These are phyloP conservation scores for Physocladia obscura DNA, from an alignment of 192 early-diverging fungal genomes.

Conservation along the genomic window DNA sequence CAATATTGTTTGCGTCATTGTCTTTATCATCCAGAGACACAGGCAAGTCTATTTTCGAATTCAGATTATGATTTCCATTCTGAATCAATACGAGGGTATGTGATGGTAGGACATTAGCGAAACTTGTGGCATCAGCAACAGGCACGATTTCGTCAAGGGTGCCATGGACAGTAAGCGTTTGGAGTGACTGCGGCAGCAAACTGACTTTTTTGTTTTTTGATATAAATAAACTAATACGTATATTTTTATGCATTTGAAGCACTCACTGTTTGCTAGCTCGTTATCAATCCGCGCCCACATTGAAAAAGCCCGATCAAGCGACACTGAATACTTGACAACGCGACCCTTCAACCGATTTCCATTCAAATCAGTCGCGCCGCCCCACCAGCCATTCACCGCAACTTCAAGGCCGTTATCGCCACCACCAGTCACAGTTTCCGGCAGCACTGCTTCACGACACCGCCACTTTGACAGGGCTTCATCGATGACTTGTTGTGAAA, in stretches of 20 bases:
- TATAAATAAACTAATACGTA: no score
- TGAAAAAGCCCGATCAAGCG: neutral
- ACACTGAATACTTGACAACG: neutral
- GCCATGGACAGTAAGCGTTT: conserved; percentile 16
- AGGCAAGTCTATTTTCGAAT: no score
- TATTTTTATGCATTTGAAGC: no score
- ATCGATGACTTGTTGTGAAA: neutral
- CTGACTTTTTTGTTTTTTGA: neutral
- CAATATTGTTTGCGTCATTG: no score
- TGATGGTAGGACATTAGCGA: neutral
- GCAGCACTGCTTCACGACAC: no score
- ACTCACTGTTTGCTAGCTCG: neutral
- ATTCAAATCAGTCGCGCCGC: neutral
- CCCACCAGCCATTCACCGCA: conserved; percentile 15
- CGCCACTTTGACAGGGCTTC: no score
- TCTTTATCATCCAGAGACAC: no score
- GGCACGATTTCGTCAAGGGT: conserved; percentile 21
- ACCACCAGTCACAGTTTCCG: no score
- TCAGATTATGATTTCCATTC: conserved; percentile 17
- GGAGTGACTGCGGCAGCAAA: neutral
- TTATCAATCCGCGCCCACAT: conserved; percentile 15
- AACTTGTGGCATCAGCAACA: neutral
- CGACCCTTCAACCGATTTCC: neutral
- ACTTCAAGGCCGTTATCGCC: no score
- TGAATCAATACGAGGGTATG: conserved; percentile 3